Evolutionary conservation across 495 filamentous ascomycete species (phyloP), one percentile per base, ranked within the genome.

Genomic region (Daldinia caldariorum): DNA sequence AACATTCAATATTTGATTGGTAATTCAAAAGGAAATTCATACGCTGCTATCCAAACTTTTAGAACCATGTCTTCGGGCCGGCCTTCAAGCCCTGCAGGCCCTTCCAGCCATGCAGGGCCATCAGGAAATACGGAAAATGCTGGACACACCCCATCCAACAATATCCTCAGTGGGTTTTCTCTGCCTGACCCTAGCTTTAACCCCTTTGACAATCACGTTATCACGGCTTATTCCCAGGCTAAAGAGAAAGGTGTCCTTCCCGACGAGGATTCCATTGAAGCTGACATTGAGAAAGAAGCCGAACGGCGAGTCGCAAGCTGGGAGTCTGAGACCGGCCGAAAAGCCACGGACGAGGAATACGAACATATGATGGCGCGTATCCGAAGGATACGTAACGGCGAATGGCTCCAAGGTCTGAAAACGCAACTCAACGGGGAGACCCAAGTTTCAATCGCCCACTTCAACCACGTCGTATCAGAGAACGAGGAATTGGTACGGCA

Each of bases 381-480:
- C 0, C 56, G 60, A 12, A 12, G 59, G 20, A 18, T 72, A 13
- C 58, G 63, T 7, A 45, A 43, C 3, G 58, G 63, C 0, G 43
- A 41, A 6, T 76, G 74, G 74, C 55, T 76, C 3, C 60, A 67
- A 14, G 56, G 62, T 31, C 34, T 59, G 1, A 74, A 70, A 22
- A 7, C 35, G 3, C 14, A 70, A 34, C 56, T 70, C 0, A 56
- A n/a, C 0, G 72, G 66, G 1, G 39, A 70, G 39, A 32, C 49
- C 2, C 13, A 31, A 0, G 66, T 63, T 0, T 72, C 74, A 3
- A 68, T 72, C 3, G 65, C 34, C 2, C 61, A 29, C 26, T 76
- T 76, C 16, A 72, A 76, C 39, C 63, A 66, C 1, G 45, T 76
- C 3, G 66, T 61, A 6, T 43, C 59, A 3, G 66, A 76, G 14